Conservation (phyloP, 192 early-diverging fungal genomes). For the Coemansia sp. region DNA sequence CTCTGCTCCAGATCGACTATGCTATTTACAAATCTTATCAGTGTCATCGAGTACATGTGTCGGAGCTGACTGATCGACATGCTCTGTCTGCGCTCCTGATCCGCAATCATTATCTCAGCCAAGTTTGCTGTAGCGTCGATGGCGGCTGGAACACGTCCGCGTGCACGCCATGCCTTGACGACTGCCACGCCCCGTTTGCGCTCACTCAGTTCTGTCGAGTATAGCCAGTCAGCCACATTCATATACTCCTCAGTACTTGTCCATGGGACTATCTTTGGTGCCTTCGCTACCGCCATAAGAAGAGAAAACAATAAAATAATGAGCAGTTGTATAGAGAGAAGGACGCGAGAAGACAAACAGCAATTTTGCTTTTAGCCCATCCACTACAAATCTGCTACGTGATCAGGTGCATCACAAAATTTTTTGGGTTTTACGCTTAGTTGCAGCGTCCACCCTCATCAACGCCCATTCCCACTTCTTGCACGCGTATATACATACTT, state of each 20-base stretch:
- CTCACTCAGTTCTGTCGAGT: conserved; percentile 30
- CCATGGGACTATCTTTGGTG: conserved; percentile 51
- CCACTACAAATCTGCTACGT: too few species aligned
- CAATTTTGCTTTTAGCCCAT: too few species aligned
- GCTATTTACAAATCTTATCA: conserved; percentile 62
- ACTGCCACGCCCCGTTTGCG: conserved; percentile 39
- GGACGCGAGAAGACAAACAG: too few species aligned
- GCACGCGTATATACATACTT: too few species aligned
- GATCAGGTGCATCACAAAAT: too few species aligned
- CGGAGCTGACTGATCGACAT: conserved; percentile 25
- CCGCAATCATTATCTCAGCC: conserved; percentile 34
- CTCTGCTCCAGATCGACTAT: conserved; percentile 61
- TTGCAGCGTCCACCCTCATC: too few species aligned
- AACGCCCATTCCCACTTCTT: too few species aligned
- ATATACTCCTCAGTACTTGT: conserved; percentile 51
- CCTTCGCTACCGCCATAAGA: conserved; percentile 18
- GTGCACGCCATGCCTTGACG: conserved; percentile 53
- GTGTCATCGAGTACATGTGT: conserved; percentile 47
- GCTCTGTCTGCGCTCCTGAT: conserved; percentile 21
- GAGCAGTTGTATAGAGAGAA: background rate
- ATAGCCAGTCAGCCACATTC: conserved; percentile 29
- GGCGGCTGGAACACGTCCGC: conserved; percentile 38
- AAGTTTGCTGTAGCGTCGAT: conserved; percentile 51
- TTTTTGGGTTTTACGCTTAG: too few species aligned
- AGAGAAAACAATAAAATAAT: conserved; percentile 3